A percentile compares a stretch with the other conserved stretches of the same genome.
These are phyloP conservation scores for Xylaria sp. DNA, from an alignment of 2,329 filamentous ascomycete genomes.

Conservation along the genomic window DNA sequence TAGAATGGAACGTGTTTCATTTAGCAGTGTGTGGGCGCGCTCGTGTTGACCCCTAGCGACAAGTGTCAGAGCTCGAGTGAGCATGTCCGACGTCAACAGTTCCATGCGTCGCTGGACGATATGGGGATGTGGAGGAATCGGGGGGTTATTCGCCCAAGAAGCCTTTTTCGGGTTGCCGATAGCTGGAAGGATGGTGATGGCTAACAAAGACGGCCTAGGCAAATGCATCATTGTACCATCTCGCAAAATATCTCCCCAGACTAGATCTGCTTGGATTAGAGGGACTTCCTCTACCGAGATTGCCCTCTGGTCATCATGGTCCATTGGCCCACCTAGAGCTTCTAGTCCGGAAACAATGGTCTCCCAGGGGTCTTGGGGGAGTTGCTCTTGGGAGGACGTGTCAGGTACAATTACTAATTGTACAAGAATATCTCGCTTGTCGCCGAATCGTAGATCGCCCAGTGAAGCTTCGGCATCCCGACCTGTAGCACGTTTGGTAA, in stretches of 20 bases:
- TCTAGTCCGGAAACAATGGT: constrained; percentile 95
- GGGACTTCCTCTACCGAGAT: constrained; percentile 94
- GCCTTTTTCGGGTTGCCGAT: constrained; percentile 69
- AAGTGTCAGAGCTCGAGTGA: constrained; percentile 88
- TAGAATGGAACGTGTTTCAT: constrained; percentile 92
- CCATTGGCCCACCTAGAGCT: constrained; percentile 86
- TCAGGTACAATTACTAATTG: constrained; percentile 94
- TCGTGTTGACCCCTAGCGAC: constrained; percentile 94
- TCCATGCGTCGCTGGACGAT: constrained; percentile 98
- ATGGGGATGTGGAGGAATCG: constrained; percentile 93
- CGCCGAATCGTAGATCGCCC: constrained; percentile 92
- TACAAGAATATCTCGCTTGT: constrained; percentile 92
- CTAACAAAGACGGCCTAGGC: constrained; percentile 87
- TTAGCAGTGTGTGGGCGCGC: constrained; percentile 88
- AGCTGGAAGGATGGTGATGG: constrained; percentile 93
- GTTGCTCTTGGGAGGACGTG: constrained; percentile 80
- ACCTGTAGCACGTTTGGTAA: constrained; percentile 94
- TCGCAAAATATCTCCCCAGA: constrained; percentile 90
- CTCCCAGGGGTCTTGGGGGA: constrained; percentile 96
- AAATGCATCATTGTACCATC: constrained; percentile 88
- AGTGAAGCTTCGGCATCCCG: constrained; percentile 92
- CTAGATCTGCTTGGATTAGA: constrained; percentile 92
- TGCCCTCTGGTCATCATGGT: constrained; percentile 84
- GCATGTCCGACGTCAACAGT: constrained; percentile 96
- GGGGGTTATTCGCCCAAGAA: constrained; percentile 73